Conservation (phyloP, 176 grass and related monocot species). For the Oryza meridionalis region DNA sequence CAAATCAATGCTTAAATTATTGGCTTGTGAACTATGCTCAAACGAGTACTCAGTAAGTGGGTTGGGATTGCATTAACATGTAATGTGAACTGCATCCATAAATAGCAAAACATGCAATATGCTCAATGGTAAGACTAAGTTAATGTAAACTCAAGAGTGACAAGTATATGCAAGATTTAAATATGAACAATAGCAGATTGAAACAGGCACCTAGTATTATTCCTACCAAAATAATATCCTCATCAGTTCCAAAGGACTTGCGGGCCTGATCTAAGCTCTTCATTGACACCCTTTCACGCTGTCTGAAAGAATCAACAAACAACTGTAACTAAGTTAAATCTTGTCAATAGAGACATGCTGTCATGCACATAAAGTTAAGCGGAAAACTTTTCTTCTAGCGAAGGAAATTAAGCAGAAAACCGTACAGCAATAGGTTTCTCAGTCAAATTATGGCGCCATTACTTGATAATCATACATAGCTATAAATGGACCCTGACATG, state of each 20-base stretch:
- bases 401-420: neutral
- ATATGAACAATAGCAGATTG: neutral
- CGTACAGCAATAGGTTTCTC: neutral
- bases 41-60: neutral
- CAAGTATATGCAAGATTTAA: neutral
- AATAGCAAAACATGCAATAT: neutral
- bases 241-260: conserved; percentile 93
- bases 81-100: neutral
- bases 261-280: conserved; percentile 87
- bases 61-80: neutral
- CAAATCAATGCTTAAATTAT: neutral
- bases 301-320: conserved; percentile 50
- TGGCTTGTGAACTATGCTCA: neutral
- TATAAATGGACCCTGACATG: neutral
- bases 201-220: neutral
- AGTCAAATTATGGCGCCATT: neutral
- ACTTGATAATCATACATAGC: neutral
- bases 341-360: neutral
- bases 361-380: conserved; percentile 4
- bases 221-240: conserved; percentile 95
- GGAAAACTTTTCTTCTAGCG: neutral
- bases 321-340: neutral
- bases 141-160: neutral
- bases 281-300: conserved; percentile 76
- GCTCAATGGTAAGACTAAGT: neutral